Evolutionary conservation across 495 filamentous ascomycete species (phyloP), one percentile per base, ranked within the genome.

Genomic region (Chaetomium cochliodes): DNA sequence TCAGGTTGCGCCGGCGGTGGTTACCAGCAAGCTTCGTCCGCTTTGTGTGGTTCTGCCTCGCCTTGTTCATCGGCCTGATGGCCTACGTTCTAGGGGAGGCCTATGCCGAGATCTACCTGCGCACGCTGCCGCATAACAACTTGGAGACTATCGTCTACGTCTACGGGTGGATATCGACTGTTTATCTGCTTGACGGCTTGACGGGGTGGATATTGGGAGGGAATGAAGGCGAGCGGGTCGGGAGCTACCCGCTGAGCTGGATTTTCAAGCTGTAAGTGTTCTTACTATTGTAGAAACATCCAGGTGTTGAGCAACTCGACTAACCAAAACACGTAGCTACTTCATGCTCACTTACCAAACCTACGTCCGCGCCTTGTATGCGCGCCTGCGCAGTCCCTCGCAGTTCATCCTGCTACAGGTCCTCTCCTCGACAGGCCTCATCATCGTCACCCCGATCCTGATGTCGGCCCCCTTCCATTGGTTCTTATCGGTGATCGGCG

Each of bases 291-390:
- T 41, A 22, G 33, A 20, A 18, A 30, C 20, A 16, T 11, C 47
- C 1, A 0, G 3, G 25, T 28, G 18, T 5, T 57, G 53, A 44
- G 25, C 25, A 13, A 25, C 30, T 25, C 58, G 20, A 26, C 58
- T 55, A 33, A 65, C 44, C 47, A 73, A 67, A 28, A n/a, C n/a
- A 84, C 44, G 6, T 8, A 50, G 83, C 53, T 88, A 87, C 71
- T 88, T 87, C 72, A 81, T 81, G 72, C 72, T 87, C 20, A 88
- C 86, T 2, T 88, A 88, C 75, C 86, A 88, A 74, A 88, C 85
- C 3, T 88, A 87, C 73, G 86, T 88, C n/a, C 84, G 86, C 30
- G 86, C 86, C 7, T 67, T 88, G n/a, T 88, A 87, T 67, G 85
- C 86, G 16, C 82, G 86, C 15, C 79, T 88, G 20, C 83, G 86